Evolutionary conservation across 805 yeast species (phyloP).

Genomic region (Candida rishiriensis): DNA sequence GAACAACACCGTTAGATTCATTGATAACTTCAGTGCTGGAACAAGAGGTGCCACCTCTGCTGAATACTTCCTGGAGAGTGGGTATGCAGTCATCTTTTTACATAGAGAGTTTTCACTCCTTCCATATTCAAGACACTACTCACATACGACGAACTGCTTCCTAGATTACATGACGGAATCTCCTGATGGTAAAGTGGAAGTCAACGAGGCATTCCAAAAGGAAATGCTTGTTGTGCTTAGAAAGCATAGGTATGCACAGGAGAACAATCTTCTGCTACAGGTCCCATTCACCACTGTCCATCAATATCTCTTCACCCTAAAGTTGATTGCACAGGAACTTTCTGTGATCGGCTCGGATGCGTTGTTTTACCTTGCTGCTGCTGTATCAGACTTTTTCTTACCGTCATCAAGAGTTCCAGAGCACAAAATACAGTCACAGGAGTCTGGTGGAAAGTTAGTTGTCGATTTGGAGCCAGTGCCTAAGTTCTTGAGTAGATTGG

Average conservation of each 20-base stretch:
- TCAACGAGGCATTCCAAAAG: constrained; percentile 54
- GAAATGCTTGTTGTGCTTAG: constrained; percentile 57
- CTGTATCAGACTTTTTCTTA: constrained; percentile 93
- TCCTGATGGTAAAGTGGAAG: constrained; percentile 48
- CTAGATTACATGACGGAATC: constrained; percentile 69
- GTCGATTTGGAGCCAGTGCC: constrained; percentile 95
- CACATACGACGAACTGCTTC: constrained; percentile 80
- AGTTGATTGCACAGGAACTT: constrained; percentile 57
- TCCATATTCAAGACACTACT: constrained; percentile 89
- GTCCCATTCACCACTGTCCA: constrained; percentile 94
- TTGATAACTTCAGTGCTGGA: constrained; percentile 96
- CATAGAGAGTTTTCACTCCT: constrained; percentile 88
- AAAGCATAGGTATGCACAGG: constrained; percentile 50
- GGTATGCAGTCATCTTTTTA: constrained; percentile 87
- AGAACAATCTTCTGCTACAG: constrained; percentile 49
- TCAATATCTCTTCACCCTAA: constrained; percentile 84
- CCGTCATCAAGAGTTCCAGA: constrained; percentile 84
- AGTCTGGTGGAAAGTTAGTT: constrained; percentile 63
- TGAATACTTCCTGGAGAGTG: constrained; percentile 79
- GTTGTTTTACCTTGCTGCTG: constrained; percentile 89
- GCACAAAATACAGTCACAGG: constrained; percentile 89
- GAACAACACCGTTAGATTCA: constrained; percentile 92
- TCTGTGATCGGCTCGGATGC: constrained; percentile 53
- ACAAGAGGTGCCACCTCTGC: constrained; percentile 97
- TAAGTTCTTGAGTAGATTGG: constrained; percentile 81